Base-by-base conservation (phyloP, 2,329 filamentous ascomycete genomes). In the Fusarium tuaranense region DNA sequence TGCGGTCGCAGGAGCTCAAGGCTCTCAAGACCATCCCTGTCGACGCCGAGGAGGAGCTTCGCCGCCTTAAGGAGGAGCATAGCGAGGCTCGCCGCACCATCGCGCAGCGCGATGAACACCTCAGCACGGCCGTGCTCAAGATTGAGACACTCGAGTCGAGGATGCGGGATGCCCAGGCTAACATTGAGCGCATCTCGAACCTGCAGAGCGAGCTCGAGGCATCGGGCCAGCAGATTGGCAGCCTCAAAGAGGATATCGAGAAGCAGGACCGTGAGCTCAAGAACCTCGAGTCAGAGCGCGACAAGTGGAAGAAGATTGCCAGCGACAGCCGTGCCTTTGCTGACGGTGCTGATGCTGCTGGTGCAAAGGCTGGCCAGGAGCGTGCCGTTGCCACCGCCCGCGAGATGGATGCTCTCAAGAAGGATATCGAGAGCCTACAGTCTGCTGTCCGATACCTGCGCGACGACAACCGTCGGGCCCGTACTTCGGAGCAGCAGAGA, bases 71-170 rank as follows among this genome's bases (percentile, higher is more conserved):
- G 78, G 94, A 95, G 63, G 93, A 96, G 75, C 90, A 97, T 75
- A 91, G 92, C 74, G 94, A 96, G 79, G 92, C 93, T 22, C 92
- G 94, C 5, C 91, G 92, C 65, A 88, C 90, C 5, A 88, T 95
- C 67, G 91, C 92, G 1, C 89, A 92, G 73, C 92, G 92, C 72
- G 94, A 98, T 75, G 94, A 95, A 81, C 92, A 92, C 39, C 90
- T 97, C 63, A 95, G 97, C 82, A 96, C 97, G 68, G 89, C 94
- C 27, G 90, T 92, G n/a, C 93, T 98, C 76, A 95, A 97, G 82
- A 97, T 98, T 76, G 96, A 98, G 83, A 94, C 97, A 46, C 91
- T 98, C 41, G 94, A 97, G 82, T 94, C 94, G 9, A 89, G 94
- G 67, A 95, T 97, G 92, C 91, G 92, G 68, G 95, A 97, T 79